Evolutionary conservation across 345 rosid genomes (phyloP).

Genomic region (Eucalyptus sideroxylon): DNA sequence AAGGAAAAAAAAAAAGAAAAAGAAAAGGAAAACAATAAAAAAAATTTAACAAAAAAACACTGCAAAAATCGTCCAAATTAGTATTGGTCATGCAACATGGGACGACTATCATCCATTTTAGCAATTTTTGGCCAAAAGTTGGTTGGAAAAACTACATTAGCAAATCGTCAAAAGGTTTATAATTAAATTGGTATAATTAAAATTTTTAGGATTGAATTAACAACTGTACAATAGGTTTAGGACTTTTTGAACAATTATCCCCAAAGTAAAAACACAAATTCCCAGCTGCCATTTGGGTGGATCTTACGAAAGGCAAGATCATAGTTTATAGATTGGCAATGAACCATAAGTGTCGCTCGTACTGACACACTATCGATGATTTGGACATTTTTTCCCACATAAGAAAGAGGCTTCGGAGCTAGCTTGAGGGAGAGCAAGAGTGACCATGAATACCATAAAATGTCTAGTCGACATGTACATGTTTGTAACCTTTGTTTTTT

Average conservation of each 20-base stretch:
- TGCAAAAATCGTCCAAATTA: not conserved
- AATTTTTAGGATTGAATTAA: too few relatives aligned
- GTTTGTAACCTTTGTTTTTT: not conserved
- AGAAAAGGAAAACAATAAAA: rapidly evolving
- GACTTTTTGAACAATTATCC: not conserved
- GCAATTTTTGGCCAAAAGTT: too few relatives aligned
- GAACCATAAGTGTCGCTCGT: not conserved
- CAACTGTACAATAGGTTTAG: too few relatives aligned
- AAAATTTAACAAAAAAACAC: not conserved
- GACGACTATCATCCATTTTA: rapidly evolving
- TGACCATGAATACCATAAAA: not conserved
- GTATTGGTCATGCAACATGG: too few relatives aligned
- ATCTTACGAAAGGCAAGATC: not conserved
- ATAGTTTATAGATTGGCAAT: not conserved
- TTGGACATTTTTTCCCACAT: not conserved
- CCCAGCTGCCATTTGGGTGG: not conserved
- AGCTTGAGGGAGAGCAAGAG: not conserved
- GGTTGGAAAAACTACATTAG: too few relatives aligned
- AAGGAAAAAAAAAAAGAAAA: too few relatives aligned
- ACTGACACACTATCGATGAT: too few relatives aligned
- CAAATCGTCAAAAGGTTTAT: too few relatives aligned
- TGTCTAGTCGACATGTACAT: not conserved
- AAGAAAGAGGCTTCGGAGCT: not conserved
- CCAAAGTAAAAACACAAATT: not conserved
- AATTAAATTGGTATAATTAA: too few relatives aligned